A percentile compares a stretch with the other conserved stretches of the same genome.
Conservation (phyloP, 495 filamentous ascomycete species). For the Parathielavia hyrcaniae region DNA sequence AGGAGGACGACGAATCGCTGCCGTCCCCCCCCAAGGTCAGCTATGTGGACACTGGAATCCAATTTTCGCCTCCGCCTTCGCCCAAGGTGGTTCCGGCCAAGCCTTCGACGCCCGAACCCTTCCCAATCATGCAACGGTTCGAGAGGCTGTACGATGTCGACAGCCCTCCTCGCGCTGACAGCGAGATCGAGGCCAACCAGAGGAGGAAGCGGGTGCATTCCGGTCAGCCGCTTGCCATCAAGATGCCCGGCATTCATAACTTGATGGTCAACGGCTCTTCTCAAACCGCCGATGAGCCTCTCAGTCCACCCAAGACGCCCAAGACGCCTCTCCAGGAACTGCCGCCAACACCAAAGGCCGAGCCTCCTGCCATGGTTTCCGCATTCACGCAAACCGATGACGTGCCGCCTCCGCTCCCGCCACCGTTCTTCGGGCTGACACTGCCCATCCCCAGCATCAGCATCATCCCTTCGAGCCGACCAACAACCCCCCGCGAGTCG, state of each 20-base stretch:
- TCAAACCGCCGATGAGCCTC: constrained; percentile 62
- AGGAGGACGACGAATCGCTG: constrained; percentile 43
- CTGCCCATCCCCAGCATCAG: constrained; percentile 55
- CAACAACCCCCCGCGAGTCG: constrained; percentile 49
- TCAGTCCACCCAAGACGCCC: constrained; percentile 64
- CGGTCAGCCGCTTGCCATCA: constrained; percentile 39
- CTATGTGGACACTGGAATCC: constrained; percentile 70
- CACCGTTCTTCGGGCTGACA: constrained; percentile 31
- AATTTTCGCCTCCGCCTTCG: constrained; percentile 76
- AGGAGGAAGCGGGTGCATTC: constrained; percentile 57
- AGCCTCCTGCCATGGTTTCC: constrained; percentile 34
- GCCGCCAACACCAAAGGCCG: constrained; percentile 26
- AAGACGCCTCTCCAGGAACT: constrained; percentile 41
- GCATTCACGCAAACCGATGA: constrained; percentile 70
- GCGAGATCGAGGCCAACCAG: constrained; percentile 65
- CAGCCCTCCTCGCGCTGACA: constrained; percentile 40
- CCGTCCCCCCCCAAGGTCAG: constrained; percentile 20
- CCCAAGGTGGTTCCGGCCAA: constrained; percentile 47
- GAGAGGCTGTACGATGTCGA: constrained; percentile 38
- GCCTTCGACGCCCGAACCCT: constrained; percentile 39
- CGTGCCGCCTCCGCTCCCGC: constrained; percentile 27
- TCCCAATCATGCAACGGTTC: constrained; percentile 22
- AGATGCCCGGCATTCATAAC: constrained; percentile 27
- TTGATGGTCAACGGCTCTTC: constrained; percentile 65
- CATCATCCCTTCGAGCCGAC: constrained; percentile 51